These are phyloP conservation scores for Sinapis alba DNA, from an alignment of 441 rosid genomes.

Conservation along the genomic window DNA sequence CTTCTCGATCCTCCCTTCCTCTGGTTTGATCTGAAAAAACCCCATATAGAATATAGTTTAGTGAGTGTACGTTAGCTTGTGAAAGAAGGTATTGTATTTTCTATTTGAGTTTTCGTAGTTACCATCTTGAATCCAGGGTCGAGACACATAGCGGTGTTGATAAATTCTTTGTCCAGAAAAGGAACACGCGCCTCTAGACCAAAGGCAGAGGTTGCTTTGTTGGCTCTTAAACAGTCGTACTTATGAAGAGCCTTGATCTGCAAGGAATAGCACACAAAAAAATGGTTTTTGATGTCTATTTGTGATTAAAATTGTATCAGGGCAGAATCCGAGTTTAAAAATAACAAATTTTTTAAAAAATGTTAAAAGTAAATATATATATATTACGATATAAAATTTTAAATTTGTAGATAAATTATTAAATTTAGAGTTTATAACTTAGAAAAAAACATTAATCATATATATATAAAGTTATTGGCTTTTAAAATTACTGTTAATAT, in stretches of 20 bases:
- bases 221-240: constrained; percentile 88
- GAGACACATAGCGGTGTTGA: constrained; percentile 73
- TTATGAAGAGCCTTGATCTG: constrained; percentile 89
- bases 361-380: no score
- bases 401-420: no score
- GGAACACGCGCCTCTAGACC: constrained; percentile 92
- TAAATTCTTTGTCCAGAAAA: constrained; percentile 82
- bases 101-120: not conserved
- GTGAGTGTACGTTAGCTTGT: not conserved
- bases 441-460: no score
- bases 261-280: constrained; percentile 10
- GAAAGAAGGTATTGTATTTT: not conserved
- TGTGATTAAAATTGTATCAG: no score
- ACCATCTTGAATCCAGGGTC: constrained; percentile 90
- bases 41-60: not conserved
- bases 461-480: no score
- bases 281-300: no score
- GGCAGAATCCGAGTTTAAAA: no score
- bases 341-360: no score
- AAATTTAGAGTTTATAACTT: no score
- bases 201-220: constrained; percentile 92
- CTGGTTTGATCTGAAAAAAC: constrained; percentile 54
- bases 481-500: no score
- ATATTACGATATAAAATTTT: no score
- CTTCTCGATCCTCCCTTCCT: constrained; percentile 73